Evolutionary conservation across 2,329 filamentous ascomycete genomes (phyloP), one percentile per base, ranked within the genome.

Genomic region (Xylariaceae sp.): DNA sequence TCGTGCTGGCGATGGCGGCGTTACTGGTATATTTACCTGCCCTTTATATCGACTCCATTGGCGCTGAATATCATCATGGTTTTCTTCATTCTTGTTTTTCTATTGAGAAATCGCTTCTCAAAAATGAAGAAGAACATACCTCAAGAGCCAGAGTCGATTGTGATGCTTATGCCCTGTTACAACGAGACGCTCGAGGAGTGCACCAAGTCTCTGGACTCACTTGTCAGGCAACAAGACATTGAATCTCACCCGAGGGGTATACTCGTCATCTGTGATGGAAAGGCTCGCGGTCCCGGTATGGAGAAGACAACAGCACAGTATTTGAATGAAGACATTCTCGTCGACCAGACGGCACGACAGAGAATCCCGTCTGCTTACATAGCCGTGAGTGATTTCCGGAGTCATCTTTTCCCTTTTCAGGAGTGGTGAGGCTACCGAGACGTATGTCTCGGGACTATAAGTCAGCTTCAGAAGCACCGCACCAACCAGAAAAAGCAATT

Each of bases 241-340:
- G 64, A 65, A 1, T 48, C 64, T 3, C 69, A 75, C 41, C 64
- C 67, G 10, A 61, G 66, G 8, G 60, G 67, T 22, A 73, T 75
- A 29, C 67, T 76, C 49, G 70, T 75, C 42, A 64, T 75, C 3
- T 73, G 74, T 17, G 72, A 75, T 34, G 73, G 73, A 8, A 68
- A 72, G 25, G 71, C 69, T 5, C 67, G 70, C 12, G 71, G 70
- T 0, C 69, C 69, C 0, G 70, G 71, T 2, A 73, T 72, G 70
- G 61, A 62, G 1, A 74, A 75, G 61, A 73, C 71, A 0, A 75
- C 72, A 0, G 71, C 71, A 34, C 65, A 69, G 1, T 73, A 73
- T 44, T 67, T 76, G 3, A 62, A 70, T 12, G 63, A 76, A 37
- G 70, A 75, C 34, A 73, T 76, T 6, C 63, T 74, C n/a, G 34